Evolutionary conservation across 108 stramenopile genomes (phyloP).

Genomic region (Cyclotella cryptica): DNA sequence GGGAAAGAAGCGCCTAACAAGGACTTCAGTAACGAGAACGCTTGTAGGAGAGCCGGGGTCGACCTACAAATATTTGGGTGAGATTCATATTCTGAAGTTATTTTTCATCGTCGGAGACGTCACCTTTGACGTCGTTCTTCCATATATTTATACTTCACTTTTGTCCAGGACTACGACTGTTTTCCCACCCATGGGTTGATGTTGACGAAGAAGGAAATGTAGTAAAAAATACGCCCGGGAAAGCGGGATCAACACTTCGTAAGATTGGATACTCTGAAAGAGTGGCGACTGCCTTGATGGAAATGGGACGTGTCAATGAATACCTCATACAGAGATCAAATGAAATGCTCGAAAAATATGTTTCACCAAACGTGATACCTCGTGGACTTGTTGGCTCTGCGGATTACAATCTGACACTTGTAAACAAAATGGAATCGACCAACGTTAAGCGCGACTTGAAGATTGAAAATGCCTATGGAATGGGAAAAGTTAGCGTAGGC

Average conservation of each 20-base stretch:
- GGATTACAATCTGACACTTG: slow-evolving; percentile 81
- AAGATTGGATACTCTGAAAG: slow-evolving; percentile 47
- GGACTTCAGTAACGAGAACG: slow-evolving; percentile 82
- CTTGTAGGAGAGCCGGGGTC: slow-evolving; percentile 87
- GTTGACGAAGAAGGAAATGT: slow-evolving; percentile 43
- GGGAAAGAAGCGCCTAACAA: slow-evolving; percentile 75
- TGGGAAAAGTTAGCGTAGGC: slow-evolving; percentile 77
- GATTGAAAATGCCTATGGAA: slow-evolving; percentile 54
- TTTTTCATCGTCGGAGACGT: background rate
- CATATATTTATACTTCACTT: background rate
- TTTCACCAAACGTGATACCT: slow-evolving; percentile 36
- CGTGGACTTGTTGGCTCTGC: slow-evolving; percentile 53
- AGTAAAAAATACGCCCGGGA: background rate
- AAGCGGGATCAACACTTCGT: slow-evolving; percentile 13
- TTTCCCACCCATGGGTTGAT: slow-evolving; percentile 89
- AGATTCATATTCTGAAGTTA: background rate
- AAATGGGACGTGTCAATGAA: slow-evolving; percentile 60
- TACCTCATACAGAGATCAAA: slow-evolving; percentile 45
- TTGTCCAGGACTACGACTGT: slow-evolving; percentile 68
- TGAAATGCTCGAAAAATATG: slow-evolving; percentile 29
- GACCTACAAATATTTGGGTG: slow-evolving; percentile 94
- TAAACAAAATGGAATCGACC: slow-evolving; percentile 82
- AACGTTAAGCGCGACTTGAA: slow-evolving; percentile 56
- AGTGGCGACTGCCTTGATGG: slow-evolving; percentile 39
- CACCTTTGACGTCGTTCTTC: background rate